phyloP scores from a whole-genome alignment of 1,284 basidiomycete species.

The Sanghuangporus weigelae region DNA sequence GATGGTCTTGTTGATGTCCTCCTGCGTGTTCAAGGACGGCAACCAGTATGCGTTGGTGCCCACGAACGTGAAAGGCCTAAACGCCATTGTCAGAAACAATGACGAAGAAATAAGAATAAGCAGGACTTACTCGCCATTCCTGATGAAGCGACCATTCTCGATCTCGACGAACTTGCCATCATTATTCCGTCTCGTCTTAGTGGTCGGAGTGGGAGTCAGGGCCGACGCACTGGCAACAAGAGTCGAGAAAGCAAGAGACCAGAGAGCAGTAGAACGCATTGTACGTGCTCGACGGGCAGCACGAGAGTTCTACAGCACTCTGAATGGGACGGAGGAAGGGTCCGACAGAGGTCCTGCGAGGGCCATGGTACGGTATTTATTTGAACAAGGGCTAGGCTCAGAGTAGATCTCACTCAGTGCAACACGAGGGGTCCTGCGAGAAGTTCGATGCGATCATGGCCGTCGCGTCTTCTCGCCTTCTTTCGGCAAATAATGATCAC shows the following conservation, averaged over 20 bases:
- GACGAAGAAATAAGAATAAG: constrained; percentile 2
- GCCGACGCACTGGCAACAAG: not conserved
- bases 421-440: not conserved
- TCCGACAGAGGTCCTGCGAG: not conserved
- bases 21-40: constrained; percentile 23
- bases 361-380: not conserved
- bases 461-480: not conserved
- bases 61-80: constrained; percentile 47
- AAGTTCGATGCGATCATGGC: not conserved
- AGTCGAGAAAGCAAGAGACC: not conserved
- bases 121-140: constrained; percentile 42
- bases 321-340: not conserved
- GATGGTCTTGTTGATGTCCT: constrained; percentile 25
- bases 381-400: not conserved
- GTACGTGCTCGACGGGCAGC: not conserved
- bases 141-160: constrained; percentile 38
- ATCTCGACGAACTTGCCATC: constrained; percentile 35
- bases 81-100: constrained; percentile 1
- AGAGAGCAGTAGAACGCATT: constrained; percentile 1
- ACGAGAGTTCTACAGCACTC: not conserved
- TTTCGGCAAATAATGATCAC: not conserved
- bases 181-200: constrained; percentile 18
- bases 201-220: constrained; percentile 20
- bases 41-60: constrained; percentile 57
- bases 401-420: not conserved